Base-by-base conservation (phyloP, 495 filamentous ascomycete genomes). In the Penicillium soppii region DNA sequence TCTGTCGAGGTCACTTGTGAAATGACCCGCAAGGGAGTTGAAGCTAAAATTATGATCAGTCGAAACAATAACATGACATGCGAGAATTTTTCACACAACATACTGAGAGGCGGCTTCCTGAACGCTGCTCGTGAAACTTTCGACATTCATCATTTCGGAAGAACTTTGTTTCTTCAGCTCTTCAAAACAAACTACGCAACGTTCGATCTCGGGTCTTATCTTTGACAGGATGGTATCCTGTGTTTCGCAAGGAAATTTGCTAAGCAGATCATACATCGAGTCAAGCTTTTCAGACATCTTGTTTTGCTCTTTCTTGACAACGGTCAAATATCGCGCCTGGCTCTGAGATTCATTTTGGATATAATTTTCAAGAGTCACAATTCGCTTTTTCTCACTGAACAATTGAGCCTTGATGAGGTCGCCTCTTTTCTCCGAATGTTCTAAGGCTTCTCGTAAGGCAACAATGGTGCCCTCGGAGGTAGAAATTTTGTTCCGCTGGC, bases 291-390 rank as follows among this genome's bases (percentile, higher is more conserved):
- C 55, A 3, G 57, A 26, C 12, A 71, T 50, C 9, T 52, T 53
- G 5, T 49, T 32, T 38, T 75, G 72, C n/a, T 60, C 58, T 3
- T 52, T 30, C 52, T 40, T 60, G 41, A 75, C 56, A 12, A 55
- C 23, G 12, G 35, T 43, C 1, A 72, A 39, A 27, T 60, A 60
- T 30, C 46, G 59, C 3, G 53, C 46, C 16, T 75, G 70, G 17
- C 25, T 41, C 9, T 46, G 54, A 29, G 69, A 60, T 27, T 51
- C 53, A 8, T 62, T 62, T 36, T 67, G 66, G 17, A 75, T 71
- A 35, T 67, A 72, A 7, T 52, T 44, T 22, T 75, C 72, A 2
- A 75, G 61, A 7, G 41, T 47, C 1, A 17, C 44, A 1, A 47
- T 52, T 43, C 66, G 57, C 17, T 43, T 71, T 21, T 63, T 67